Conservation (phyloP, 2,329 filamentous ascomycete genomes). For the Aureobasidium subglaciale region DNA sequence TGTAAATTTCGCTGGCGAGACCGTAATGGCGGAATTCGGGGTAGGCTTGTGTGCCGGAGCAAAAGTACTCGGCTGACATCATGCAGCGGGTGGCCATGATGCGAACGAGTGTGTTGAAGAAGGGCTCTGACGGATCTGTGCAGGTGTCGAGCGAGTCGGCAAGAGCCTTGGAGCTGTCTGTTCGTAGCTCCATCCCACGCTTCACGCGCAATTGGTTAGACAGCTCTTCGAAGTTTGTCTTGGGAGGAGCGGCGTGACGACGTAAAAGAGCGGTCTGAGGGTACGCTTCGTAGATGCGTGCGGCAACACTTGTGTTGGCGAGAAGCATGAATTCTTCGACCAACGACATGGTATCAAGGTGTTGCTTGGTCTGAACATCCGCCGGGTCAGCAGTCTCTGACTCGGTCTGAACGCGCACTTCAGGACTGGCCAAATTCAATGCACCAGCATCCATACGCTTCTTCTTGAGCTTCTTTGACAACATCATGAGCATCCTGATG, state of each 20-base stretch:
- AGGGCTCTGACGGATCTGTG: constrained; percentile 71
- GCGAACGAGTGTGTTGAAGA: constrained; percentile 96
- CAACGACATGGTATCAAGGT: constrained; percentile 91
- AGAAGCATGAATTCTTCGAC: constrained; percentile 99
- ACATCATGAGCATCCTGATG: constrained; percentile 77
- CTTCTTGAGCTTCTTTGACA: constrained; percentile 88
- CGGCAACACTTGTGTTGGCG: constrained; percentile 90
- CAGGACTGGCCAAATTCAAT: constrained; percentile 91
- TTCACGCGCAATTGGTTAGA: constrained; percentile 85
- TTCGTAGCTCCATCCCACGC: constrained; percentile 68
- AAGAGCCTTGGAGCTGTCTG: constrained; percentile 84
- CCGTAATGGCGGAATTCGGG: constrained; percentile 97
- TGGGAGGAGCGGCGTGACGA: constrained; percentile 84
- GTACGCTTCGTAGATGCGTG: constrained; percentile 83
- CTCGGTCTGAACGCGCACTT: constrained; percentile 91
- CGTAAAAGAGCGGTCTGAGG: constrained; percentile 92
- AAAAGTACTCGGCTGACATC: constrained; percentile 99
- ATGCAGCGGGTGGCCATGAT: constrained; percentile 98
- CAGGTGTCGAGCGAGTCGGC: constrained; percentile 87
- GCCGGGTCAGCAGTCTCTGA: constrained; percentile 94
- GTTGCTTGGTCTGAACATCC: constrained; percentile 90
- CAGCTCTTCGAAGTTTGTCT: constrained; percentile 94
- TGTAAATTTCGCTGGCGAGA: constrained; percentile 93
- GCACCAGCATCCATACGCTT: constrained; percentile 96
- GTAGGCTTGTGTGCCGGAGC: constrained; percentile 84